Base-by-base conservation (phyloP, 495 filamentous ascomycete species). In the Lichenothelia convexa region DNA sequence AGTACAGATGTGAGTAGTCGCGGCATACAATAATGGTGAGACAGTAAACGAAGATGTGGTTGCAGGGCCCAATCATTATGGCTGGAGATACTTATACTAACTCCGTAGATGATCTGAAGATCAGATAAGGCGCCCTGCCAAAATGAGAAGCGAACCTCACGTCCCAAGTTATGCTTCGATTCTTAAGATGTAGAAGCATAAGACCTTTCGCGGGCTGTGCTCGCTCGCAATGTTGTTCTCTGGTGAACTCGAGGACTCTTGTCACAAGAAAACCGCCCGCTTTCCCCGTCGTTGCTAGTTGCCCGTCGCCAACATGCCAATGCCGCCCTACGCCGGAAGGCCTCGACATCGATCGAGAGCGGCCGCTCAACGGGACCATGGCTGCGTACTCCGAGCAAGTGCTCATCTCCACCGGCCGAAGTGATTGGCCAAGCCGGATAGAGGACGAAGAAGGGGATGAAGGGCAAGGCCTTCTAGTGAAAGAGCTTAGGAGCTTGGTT, bases 381-480 rank as follows among this genome's bases (percentile, higher is more conserved):
- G 65, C 78, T 3, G 55, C 61, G n/a, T 89, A 93, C 52, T 64
- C 71, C 13, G 73, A 84, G 43, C 86, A 95, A 37, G 64, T 94
- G 3, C 51, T 97, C 2, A 62, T 94, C 12, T 80, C 71, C 39
- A 93, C 86, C 0, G 83, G 81, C 5, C 67, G 72, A 39, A 48
- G 61, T 16, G 80, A 94, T 53, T 97, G 89, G 89, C 65, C 65
- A 13, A 70, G 64, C 50, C 61, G 62, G 29, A 75, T 85, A 51
- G 61, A 77, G 54, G 52, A 93, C 66, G 70, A 78, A 35, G 39
- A 39, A 32, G 64, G 59, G 13, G n/a, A n/a, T n/a, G n/a, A n/a
- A n/a, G n/a, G n/a, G n/a, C 62, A 65, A 21, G 67, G 59, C n/a
- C 71, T 73, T 41, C 57, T 93, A 6, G 80, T 75, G 1, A 70